These are phyloP conservation scores for Rosa hybrid DNA, from an alignment of 331 rosid species.

Conservation along the genomic window DNA sequence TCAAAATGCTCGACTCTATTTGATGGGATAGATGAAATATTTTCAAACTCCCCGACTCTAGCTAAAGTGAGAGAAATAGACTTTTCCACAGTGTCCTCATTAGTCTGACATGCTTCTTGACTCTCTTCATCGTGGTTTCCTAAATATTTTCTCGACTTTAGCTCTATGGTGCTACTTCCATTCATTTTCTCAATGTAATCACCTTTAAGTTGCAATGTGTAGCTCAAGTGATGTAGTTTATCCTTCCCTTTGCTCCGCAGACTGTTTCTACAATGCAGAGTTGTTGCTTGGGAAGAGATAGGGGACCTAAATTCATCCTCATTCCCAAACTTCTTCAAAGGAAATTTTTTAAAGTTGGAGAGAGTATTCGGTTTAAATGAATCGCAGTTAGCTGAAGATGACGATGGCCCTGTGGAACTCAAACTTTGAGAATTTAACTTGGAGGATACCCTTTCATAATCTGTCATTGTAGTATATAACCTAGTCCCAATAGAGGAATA, in stretches of 20 bases:
- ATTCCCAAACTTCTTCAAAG: conserved; percentile 32
- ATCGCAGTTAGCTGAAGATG: conserved; percentile 32
- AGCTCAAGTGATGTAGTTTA: conserved; percentile 30
- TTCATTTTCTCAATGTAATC: conserved; percentile 29
- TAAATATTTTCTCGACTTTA: conserved; percentile 28
- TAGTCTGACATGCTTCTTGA: conserved; percentile 26
- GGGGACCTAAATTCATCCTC: conserved; percentile 36
- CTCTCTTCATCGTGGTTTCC: conserved; percentile 32
- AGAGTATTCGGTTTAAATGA: conserved; percentile 32
- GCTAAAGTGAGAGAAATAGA: conserved; percentile 33
- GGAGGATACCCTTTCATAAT: conserved; percentile 30
- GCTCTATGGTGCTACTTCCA: conserved; percentile 27
- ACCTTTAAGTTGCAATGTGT: conserved; percentile 31
- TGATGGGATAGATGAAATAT: conserved; percentile 36
- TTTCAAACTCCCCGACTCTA: conserved; percentile 33
- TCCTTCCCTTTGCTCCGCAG: conserved; percentile 42
- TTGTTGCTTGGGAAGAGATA: conserved; percentile 30
- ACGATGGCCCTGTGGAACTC: conserved; percentile 20
- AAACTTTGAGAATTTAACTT: conserved; percentile 27
- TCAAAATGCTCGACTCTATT: conserved; percentile 27
- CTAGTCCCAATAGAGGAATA: conserved; percentile 35
- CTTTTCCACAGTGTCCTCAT: conserved; percentile 36
- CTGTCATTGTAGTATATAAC: conserved; percentile 31
- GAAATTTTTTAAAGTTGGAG: conserved; percentile 29
- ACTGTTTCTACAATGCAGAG: conserved; percentile 18